Percentiles rank a stretch among this genome's conserved stretches.
Evolutionary conservation across 768 basidiomycete species (phyloP).

Genomic region (Calocybe gangraenosa): DNA sequence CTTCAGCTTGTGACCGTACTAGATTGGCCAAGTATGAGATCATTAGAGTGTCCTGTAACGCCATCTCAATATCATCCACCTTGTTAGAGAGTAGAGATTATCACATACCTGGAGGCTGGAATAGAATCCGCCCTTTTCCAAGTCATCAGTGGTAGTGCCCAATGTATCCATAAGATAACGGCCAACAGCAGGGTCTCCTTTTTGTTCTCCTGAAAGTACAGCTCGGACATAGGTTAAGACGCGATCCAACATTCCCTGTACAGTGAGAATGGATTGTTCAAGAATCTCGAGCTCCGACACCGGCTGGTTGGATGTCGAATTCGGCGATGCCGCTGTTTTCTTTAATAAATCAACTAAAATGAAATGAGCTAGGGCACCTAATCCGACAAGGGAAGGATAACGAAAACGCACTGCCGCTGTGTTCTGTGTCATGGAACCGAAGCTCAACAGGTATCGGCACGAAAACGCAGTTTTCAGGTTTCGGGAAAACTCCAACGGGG

Average conservation of each 20-base stretch:
- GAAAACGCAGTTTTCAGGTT: constrained; percentile 94
- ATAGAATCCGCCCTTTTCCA: constrained; percentile 73
- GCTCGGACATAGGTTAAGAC: constrained; percentile 81
- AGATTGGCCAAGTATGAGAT: constrained; percentile 92
- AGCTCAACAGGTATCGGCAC: constrained; percentile 87
- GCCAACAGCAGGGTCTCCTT: constrained; percentile 83
- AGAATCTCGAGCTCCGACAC: constrained; percentile 72
- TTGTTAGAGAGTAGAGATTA: background rate
- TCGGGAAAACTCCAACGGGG: constrained; percentile 83
- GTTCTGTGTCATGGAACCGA: constrained; percentile 78
- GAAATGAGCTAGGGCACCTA: background rate
- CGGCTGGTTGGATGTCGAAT: constrained; percentile 47
- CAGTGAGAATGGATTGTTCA: constrained; percentile 64
- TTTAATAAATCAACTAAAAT: constrained; percentile 71
- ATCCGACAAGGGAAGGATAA: background rate
- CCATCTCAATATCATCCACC: constrained; percentile 18
- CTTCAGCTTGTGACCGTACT: constrained; percentile 89
- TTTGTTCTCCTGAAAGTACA: constrained; percentile 71
- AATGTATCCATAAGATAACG: constrained; percentile 89
- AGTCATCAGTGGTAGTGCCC: constrained; percentile 62
- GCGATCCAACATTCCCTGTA: constrained; percentile 78
- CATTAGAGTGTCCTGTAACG: constrained; percentile 81
- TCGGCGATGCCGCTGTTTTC: constrained; percentile 40
- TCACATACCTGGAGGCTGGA: constrained; percentile 63
- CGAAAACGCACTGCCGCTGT: constrained; percentile 69